Conservation (phyloP, 257 asterid species). For the Nicotiana otophora region DNA sequence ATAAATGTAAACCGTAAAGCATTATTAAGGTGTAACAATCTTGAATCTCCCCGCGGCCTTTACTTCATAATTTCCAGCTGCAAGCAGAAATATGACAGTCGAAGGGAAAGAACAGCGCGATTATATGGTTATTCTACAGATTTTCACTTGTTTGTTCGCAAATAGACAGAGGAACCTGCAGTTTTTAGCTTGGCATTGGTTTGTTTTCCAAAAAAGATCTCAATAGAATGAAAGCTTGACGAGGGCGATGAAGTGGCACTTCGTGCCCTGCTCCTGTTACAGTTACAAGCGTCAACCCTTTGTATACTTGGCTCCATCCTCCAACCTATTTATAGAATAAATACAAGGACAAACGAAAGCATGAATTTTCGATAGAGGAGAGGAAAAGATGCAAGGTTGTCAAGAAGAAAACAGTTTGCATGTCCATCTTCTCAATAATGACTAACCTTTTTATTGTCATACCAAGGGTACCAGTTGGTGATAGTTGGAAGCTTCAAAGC, state of each 20-base stretch:
- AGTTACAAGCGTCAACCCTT: slow-evolving; percentile 83
- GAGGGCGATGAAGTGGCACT: slow-evolving; percentile 97
- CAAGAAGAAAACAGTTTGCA: neutral
- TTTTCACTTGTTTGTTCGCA: neutral
- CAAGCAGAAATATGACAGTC: neutral
- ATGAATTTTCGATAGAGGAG: neutral
- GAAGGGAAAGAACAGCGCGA: neutral
- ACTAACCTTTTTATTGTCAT: slow-evolving; percentile 69
- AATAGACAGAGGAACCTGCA: neutral
- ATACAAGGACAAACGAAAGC: neutral
- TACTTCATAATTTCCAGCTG: neutral
- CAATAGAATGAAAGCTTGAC: slow-evolving; percentile 77
- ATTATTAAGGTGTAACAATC: neutral
- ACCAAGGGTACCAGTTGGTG: slow-evolving; percentile 87
- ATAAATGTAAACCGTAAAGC: neutral
- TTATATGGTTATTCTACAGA: neutral
- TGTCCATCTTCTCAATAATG: neutral
- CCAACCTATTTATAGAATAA: slow-evolving; percentile 56
- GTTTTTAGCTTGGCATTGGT: slow-evolving; percentile 44
- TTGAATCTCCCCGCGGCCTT: neutral
- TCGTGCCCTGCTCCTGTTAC: slow-evolving; percentile 96
- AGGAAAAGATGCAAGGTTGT: neutral
- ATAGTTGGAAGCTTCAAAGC: slow-evolving; percentile 82
- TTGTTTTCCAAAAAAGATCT: slow-evolving; percentile 66
- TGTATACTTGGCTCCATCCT: slow-evolving; percentile 95